These are phyloP conservation scores for Russula emetica DNA, from an alignment of 768 basidiomycete species.

Conservation along the genomic window DNA sequence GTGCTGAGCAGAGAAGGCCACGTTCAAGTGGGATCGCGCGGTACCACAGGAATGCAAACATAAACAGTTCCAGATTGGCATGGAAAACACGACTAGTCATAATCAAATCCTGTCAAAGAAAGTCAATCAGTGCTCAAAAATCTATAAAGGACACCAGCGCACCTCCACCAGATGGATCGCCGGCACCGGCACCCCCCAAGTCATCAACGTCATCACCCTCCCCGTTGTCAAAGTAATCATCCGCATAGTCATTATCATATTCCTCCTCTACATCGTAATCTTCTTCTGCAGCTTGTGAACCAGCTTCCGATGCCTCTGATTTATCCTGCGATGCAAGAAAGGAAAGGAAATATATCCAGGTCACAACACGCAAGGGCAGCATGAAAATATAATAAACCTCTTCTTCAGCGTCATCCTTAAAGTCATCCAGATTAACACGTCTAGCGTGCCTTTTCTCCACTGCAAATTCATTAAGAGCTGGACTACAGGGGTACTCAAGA, in stretches of 20 bases:
- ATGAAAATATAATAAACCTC: slow-evolving; percentile 4
- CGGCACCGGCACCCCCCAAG: slow-evolving; percentile 58
- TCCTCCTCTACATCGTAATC: slow-evolving; percentile 89
- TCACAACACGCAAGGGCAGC: background rate
- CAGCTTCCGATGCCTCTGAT: slow-evolving; percentile 63
- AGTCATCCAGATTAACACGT: slow-evolving; percentile 26
- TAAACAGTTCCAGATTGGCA: slow-evolving; percentile 1
- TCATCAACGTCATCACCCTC: slow-evolving; percentile 80
- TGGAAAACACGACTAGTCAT: slow-evolving; percentile 25
- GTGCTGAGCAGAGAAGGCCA: background rate
- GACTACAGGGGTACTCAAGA: background rate
- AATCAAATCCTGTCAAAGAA: slow-evolving; percentile 29
- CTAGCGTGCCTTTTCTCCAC: slow-evolving; percentile 17
- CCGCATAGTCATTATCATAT: slow-evolving; percentile 87
- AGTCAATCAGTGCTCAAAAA: background rate
- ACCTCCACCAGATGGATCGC: slow-evolving; percentile 59
- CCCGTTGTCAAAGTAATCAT: slow-evolving; percentile 89
- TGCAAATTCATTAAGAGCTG: slow-evolving; percentile 9
- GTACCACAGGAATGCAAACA: slow-evolving; percentile 16
- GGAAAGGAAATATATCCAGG: background rate
- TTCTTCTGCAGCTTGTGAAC: slow-evolving; percentile 59
- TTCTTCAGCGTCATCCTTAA: slow-evolving; percentile 23
- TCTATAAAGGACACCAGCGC: slow-evolving; percentile 13
- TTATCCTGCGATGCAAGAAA: slow-evolving; percentile 48
- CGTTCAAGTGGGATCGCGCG: background rate